Conservation (phyloP, 164 flowering plant species). For the Chimonanthus praecox region DNA sequence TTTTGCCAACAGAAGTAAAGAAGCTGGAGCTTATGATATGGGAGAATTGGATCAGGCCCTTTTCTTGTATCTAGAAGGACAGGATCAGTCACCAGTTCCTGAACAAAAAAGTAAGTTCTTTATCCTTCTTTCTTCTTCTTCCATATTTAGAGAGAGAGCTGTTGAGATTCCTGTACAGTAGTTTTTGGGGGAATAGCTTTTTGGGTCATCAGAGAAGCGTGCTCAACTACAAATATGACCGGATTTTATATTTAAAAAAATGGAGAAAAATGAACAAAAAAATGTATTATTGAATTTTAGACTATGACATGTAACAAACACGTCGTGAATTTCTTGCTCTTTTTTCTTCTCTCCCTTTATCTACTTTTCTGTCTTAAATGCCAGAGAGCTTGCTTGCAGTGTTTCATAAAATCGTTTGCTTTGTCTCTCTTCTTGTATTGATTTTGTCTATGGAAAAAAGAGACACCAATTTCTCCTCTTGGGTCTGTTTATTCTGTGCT, state of each 20-base stretch:
- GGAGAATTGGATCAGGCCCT: slow-evolving; percentile 97
- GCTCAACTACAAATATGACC: slow-evolving; percentile 54
- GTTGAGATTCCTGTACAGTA: not conserved
- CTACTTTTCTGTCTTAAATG: slow-evolving; percentile 19
- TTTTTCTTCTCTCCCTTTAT: not conserved
- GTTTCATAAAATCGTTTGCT: slow-evolving; percentile 5
- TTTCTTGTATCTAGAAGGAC: slow-evolving; percentile 80
- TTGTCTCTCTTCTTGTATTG: slow-evolving; percentile 10
- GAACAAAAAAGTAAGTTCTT: slow-evolving; percentile 54
- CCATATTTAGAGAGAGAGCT: slow-evolving; percentile 2
- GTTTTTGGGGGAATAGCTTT: slow-evolving; percentile 13
- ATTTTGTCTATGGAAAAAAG: slow-evolving; percentile 8
- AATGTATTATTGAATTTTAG: slow-evolving; percentile 3
- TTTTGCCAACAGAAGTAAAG: slow-evolving; percentile 44
- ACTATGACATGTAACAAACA: slow-evolving; percentile 31
- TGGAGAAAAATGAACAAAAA: not conserved
- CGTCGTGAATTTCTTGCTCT: slow-evolving; percentile 15
- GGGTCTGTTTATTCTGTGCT: not conserved
- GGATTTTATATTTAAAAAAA: slow-evolving; percentile 8
- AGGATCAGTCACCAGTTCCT: slow-evolving; percentile 42
- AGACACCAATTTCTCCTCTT: not conserved
- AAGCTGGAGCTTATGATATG: slow-evolving; percentile 68
- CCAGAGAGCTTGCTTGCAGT: slow-evolving; percentile 11
- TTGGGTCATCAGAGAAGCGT: slow-evolving; percentile 43
- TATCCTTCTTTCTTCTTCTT: not conserved